These are phyloP conservation scores for Saxophila tyrrhenica DNA, from an alignment of 495 filamentous ascomycete species.

Conservation along the genomic window DNA sequence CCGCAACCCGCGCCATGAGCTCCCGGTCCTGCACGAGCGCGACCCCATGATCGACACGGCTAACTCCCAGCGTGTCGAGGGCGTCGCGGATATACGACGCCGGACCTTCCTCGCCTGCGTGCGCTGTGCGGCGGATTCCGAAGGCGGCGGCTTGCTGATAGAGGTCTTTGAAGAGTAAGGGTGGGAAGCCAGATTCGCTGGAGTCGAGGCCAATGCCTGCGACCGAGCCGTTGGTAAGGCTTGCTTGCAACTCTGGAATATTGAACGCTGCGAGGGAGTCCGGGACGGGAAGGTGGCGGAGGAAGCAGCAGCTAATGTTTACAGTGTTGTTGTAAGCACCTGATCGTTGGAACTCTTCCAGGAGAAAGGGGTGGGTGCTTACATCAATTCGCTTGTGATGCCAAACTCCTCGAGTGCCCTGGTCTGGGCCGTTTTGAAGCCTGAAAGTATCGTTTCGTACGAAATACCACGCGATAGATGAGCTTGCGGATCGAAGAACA, in stretches of 20 bases:
- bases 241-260: slow-evolving; percentile 35
- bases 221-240: slow-evolving; percentile 42
- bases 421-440: slow-evolving; percentile 46
- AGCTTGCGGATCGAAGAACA: slow-evolving; percentile 59
- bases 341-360: neutral
- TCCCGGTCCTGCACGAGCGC: slow-evolving; percentile 48
- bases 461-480: slow-evolving; percentile 53
- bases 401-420: slow-evolving; percentile 53
- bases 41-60: slow-evolving; percentile 65
- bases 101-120: slow-evolving; percentile 69
- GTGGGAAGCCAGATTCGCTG: slow-evolving; percentile 52
- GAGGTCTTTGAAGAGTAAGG: slow-evolving; percentile 49
- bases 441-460: slow-evolving; percentile 47
- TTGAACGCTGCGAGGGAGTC: slow-evolving; percentile 42
- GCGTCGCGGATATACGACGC: slow-evolving; percentile 53
- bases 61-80: slow-evolving; percentile 43
- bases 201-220: slow-evolving; percentile 58
- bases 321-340: neutral
- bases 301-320: slow-evolving; percentile 38
- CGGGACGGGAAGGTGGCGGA: slow-evolving; percentile 52
- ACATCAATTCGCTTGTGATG: slow-evolving; percentile 50
- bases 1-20: slow-evolving; percentile 47
- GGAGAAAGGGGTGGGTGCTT: slow-evolving; percentile 16
- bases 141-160: slow-evolving; percentile 40
- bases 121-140: slow-evolving; percentile 51